Percentiles rank a stretch among this genome's conserved stretches.
Conservation (phyloP, 305 asterid genomes). For the Fraxinus floribunda region DNA sequence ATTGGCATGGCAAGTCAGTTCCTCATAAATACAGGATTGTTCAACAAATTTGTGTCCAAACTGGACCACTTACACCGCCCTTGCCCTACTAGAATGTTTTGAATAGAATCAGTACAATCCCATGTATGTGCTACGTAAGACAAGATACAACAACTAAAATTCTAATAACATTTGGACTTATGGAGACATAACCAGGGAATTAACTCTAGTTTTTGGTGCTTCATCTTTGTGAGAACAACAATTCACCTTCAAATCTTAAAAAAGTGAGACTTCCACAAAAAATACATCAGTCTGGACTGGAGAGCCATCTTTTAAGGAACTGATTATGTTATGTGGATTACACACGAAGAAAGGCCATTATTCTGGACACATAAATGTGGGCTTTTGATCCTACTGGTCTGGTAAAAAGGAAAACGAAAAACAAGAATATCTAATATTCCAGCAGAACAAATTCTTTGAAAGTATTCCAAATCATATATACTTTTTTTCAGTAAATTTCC, state of each 20-base stretch:
- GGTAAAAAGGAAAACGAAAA: no score
- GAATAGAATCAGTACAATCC: background rate
- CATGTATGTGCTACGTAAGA: background rate
- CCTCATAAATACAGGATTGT: background rate
- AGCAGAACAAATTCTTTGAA: no score
- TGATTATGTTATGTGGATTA: background rate
- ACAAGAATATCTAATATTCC: no score
- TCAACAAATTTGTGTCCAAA: background rate
- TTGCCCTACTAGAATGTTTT: background rate
- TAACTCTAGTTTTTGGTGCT: background rate
- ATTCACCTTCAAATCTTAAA: no score
- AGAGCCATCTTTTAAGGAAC: background rate
- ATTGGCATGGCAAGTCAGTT: background rate
- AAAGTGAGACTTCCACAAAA: background rate
- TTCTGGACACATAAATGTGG: no score
- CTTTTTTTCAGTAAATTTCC: background rate
- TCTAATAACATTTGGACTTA: background rate
- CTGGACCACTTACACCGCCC: background rate
- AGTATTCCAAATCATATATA: background rate
- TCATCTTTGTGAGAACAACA: background rate
- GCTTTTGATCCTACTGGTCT: no score
- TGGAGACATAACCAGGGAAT: background rate
- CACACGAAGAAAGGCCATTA: background rate
- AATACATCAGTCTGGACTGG: background rate
- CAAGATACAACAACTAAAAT: background rate